Evolutionary conservation across 2,329 filamentous ascomycete genomes (phyloP).

Genomic region (Drechslera avenae): DNA sequence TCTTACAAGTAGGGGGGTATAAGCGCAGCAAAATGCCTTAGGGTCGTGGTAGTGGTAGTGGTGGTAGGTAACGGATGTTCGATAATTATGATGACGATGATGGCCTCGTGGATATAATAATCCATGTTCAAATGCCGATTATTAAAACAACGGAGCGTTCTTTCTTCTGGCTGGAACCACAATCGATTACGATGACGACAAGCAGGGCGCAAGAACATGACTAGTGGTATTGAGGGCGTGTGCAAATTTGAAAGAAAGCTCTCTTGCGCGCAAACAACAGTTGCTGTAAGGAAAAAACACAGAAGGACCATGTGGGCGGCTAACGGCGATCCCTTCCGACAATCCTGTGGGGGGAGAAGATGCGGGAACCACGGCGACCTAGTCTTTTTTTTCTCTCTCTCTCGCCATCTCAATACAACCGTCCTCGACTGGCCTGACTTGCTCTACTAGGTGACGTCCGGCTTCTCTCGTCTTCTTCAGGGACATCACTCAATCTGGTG

Average conservation of each 20-base stretch:
- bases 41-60: too few species aligned
- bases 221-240: not conserved
- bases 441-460: slow-evolving; percentile 45
- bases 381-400: slow-evolving; percentile 4
- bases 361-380: not conserved
- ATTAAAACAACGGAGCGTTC: too few species aligned
- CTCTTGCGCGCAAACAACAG: too few species aligned
- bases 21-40: not conserved
- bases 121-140: too few species aligned
- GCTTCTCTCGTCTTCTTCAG: slow-evolving; percentile 49
- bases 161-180: not conserved
- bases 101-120: too few species aligned
- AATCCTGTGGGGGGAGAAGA: not conserved
- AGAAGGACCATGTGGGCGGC: too few species aligned
- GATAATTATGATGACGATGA: too few species aligned
- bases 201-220: not conserved
- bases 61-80: too few species aligned
- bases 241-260: not conserved
- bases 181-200: too few species aligned
- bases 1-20: not conserved
- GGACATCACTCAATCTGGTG: slow-evolving; percentile 48
- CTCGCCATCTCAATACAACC: slow-evolving; percentile 16
- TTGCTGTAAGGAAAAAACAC: too few species aligned
- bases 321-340: too few species aligned
- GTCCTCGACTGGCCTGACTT: slow-evolving; percentile 42